Evolutionary conservation across 1,284 basidiomycete species (phyloP), one percentile per base, ranked within the genome.

Genomic region (Boletus mariae): DNA sequence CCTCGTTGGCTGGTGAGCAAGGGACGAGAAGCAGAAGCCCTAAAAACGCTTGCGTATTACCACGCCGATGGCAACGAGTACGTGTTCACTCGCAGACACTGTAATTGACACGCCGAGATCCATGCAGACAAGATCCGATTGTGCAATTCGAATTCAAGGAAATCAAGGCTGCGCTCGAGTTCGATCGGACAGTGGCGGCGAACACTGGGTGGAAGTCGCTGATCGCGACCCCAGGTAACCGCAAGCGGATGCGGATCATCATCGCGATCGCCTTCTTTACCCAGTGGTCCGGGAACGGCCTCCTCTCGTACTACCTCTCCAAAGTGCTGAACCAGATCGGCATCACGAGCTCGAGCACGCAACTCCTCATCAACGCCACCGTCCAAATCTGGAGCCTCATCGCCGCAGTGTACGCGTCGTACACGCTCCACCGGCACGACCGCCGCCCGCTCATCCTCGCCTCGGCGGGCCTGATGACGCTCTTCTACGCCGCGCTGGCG

Each of bases 321-420:
- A 29, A 29, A 29, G 29, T 29, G 29, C 78, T 92, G 53, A 83
- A 79, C 57, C 75, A 79, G 57, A 84, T 92, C 54, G 89, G 88
- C 40, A 84, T 92, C 64, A 83, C 80, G 29, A 29, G 29, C 29
- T 29, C 29, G 29, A 29, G 29, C 2, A 29, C 20, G 69, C 77
- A 85, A 67, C 79, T 85, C n/a, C 77, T 85, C 59, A 84, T 87
- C 72, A 88, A 88, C 66, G 85, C 82, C 58, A 74, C 82, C 57
- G 77, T 92, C 28, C 83, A 87, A 62, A 85, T 89, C 57, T 90
- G 85, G 84, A 90, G 88, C 65, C 71, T 87, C 57, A 1, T 29
- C 29, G 10, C 10, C 29, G 29, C 29, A 2, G 68, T 84, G n/a
- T 56, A 71, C 6, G 84, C 85, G 1, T 77, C 84, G 6, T 75